Evolutionary conservation across 257 asterid genomes (phyloP), one percentile per base, ranked within the genome.

Genomic region (Rhazya stricta): DNA sequence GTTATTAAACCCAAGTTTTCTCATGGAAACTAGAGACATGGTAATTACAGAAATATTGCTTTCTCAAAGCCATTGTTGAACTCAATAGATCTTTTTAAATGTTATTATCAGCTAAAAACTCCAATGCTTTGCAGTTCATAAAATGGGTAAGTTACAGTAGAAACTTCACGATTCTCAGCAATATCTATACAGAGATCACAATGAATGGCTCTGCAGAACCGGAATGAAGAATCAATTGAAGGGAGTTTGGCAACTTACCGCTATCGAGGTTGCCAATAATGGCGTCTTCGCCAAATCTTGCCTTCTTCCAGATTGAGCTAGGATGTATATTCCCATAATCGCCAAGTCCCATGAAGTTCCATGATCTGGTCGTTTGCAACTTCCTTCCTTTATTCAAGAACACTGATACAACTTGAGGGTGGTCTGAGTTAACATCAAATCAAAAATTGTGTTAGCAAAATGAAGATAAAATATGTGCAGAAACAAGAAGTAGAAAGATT

Each of bases 201-300:
- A n/a, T n/a, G n/a, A n/a, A n/a, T n/a, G n/a, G n/a, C n/a, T n/a
- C n/a, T n/a, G n/a, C n/a, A n/a, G n/a, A n/a, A n/a, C n/a, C 41
- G 2, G 25, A 51, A 51, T 51, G 5, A 16, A 25, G 2, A 63
- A 34, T 34, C 43, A 7, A 37, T 19, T 10, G 6, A 67, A 29
- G 42, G 2, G 21, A 3, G 23, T 25, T 12, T 15, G 2, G 46
- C 2, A 3, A 68, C 34, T 43, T 46, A 32, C 74, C 74, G 13
- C 92, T 94, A 74, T 94, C 99, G 79, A 94, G 97, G 81, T 94
- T 94, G 72, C 76, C 99, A 62, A 94, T 94, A 54, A 92, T 90
- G 48, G 89, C 79, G 75, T 87, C 95, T 86, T 88, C 90, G 6
- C 99, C 99, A 60, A 84, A 88, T 87, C 94, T 85, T 42, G 99